phyloP scores from a whole-genome alignment of 371 early-diverging fungal genomes.

The Umbelopsis sp. region DNA sequence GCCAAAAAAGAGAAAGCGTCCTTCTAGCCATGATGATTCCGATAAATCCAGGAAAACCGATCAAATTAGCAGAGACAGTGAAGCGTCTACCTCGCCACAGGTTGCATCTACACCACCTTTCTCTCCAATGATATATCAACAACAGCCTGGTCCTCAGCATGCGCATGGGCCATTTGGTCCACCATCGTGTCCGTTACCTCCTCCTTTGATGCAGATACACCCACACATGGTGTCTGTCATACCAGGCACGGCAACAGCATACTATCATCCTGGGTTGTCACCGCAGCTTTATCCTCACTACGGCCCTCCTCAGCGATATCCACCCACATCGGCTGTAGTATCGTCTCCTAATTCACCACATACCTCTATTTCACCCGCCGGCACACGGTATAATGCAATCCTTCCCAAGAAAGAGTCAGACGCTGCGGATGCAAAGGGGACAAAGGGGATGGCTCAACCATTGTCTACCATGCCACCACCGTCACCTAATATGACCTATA shows the following conservation, averaged over 20 bases:
- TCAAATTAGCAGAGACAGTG: neutral
- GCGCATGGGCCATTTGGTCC: neutral
- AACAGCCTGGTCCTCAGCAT: neutral
- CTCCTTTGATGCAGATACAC: constrained; percentile 5
- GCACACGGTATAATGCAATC: constrained; percentile 3
- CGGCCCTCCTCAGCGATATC: neutral
- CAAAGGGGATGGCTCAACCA: neutral
- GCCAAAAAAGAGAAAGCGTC: constrained; percentile 14
- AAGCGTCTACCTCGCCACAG: neutral
- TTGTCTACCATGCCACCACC: constrained; percentile 10
- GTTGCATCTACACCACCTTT: constrained; percentile 2
- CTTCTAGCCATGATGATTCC: neutral
- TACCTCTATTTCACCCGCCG: neutral
- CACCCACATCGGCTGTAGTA: neutral
- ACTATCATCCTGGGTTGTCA: constrained; percentile 4
- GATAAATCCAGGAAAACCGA: neutral
- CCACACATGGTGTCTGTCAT: constrained; percentile 14
- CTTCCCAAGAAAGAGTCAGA: constrained; percentile 5
- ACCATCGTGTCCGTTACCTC: neutral
- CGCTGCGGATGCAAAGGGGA: neutral
- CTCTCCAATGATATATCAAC: constrained; percentile 11
- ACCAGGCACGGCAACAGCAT: neutral
- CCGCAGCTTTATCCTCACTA: constrained; percentile 10
- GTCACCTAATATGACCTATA: constrained; percentile 1
- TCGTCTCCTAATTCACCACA: neutral